Evolutionary conservation across 2,329 filamentous ascomycete species (phyloP).

Genomic region (Fusarium falciforme): DNA sequence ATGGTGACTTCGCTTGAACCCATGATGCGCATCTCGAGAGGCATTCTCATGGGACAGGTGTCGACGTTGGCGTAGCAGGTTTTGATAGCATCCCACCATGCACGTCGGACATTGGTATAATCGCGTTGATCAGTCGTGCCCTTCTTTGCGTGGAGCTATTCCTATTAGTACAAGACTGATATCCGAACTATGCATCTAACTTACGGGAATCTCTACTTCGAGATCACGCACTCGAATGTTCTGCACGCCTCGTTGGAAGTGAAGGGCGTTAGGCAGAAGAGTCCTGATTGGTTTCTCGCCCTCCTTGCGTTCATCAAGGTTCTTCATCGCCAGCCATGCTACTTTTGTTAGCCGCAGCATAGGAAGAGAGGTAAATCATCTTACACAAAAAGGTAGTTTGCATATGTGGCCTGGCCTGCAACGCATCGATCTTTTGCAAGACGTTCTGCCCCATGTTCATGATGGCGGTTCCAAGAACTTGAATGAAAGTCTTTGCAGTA

Average conservation of each 20-base stretch:
- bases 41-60: constrained; percentile 26
- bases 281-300: not conserved
- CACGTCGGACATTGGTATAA: constrained; percentile 6
- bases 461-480: not conserved
- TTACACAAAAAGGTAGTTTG: not conserved
- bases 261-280: not conserved
- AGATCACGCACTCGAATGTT: not conserved
- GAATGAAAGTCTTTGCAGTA: not conserved
- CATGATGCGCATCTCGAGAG: constrained; percentile 29
- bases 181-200: not conserved
- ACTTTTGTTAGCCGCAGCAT: not conserved
- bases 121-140: not conserved
- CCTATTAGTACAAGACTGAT: not conserved
- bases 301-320: not conserved
- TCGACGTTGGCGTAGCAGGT: constrained; percentile 11
- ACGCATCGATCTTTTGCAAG: not conserved
- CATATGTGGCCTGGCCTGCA: not conserved
- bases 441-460: not conserved
- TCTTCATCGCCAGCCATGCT: not conserved
- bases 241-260: not conserved
- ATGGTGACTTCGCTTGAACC: constrained; percentile 13
- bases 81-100: constrained; percentile 22
- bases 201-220: not conserved
- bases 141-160: not conserved
- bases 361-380: not conserved